Percentiles rank a stretch among this genome's conserved stretches.
phyloP scores from a whole-genome alignment of 2,329 filamentous ascomycete species.

The Periconia macrospinosa region DNA sequence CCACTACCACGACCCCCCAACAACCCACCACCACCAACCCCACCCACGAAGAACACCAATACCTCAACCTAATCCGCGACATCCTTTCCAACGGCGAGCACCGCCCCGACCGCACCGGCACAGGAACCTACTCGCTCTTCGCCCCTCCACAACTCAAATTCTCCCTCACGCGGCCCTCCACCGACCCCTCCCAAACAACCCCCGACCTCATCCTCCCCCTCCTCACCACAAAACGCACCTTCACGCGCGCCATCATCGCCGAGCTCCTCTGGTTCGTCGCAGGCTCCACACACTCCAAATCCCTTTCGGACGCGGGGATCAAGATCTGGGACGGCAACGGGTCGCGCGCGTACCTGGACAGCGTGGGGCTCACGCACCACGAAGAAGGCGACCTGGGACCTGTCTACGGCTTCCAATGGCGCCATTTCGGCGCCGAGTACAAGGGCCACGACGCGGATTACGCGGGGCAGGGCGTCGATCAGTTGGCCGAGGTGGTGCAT shows the following conservation, averaged over 20 bases:
- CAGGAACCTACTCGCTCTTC: slow-evolving; percentile 87
- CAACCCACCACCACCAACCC: slow-evolving; percentile 9
- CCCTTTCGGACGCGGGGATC: slow-evolving; percentile 77
- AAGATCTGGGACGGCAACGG: slow-evolving; percentile 99
- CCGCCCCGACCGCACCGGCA: slow-evolving; percentile 89
- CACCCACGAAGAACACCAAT: slow-evolving; percentile 86
- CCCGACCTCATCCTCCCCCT: slow-evolving; percentile 76
- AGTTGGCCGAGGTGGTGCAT: slow-evolving; percentile 85
- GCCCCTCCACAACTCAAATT: slow-evolving; percentile 87
- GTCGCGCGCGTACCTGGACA: slow-evolving; percentile 85
- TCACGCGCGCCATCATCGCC: slow-evolving; percentile 82
- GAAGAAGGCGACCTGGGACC: slow-evolving; percentile 89
- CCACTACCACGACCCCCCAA: slow-evolving; percentile 10
- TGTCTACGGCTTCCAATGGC: slow-evolving; percentile 98
- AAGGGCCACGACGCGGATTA: slow-evolving; percentile 71
- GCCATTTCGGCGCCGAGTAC: slow-evolving; percentile 94
- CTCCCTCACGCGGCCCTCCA: slow-evolving; percentile 64
- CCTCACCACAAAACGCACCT: slow-evolving; percentile 96
- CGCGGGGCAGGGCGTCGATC: slow-evolving; percentile 84
- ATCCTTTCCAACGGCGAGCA: slow-evolving; percentile 84
- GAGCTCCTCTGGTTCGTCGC: slow-evolving; percentile 96
- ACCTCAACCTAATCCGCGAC: slow-evolving; percentile 82
- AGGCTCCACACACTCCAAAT: slow-evolving; percentile 76
- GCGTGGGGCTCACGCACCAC: slow-evolving; percentile 76
- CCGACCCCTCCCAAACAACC: slow-evolving; percentile 39